Evolutionary conservation across 169 alveolate genomes (phyloP), one percentile per base, ranked within the genome.

Genomic region (Ichthyophthirius multifiliis): DNA sequence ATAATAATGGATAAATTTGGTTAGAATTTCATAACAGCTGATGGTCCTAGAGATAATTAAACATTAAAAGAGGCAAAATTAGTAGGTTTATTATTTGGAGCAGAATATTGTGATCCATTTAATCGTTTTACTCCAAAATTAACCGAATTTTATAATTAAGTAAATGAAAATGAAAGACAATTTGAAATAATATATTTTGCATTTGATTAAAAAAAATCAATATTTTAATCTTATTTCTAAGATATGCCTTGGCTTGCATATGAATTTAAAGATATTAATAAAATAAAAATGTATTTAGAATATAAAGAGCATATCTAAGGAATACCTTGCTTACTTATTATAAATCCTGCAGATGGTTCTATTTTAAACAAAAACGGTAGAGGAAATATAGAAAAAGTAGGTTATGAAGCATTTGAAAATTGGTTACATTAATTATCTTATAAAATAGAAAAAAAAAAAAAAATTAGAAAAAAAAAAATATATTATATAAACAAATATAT

Each of bases 1-100:
- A n/a, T n/a, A n/a, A n/a, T n/a, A n/a, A 55, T 55, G 71, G 71
- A 55, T 10, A 55, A 55, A 55, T 55, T 55, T 55, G 71, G 71
- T 6, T 34, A 34, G 2, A 55, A 34, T 0, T 55, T 55, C 10
- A 55, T 55, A 15, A 55, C 23, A 6, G 31, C 23, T 10, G 71
- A 55, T 55, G 71, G 71, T 7, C 71, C 23, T 55, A 55, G 43
- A 20, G 71, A 55, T 55, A 39, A 39, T 10, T 27, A 34, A 20
- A 18, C 31, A 10, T 55, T 55, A 27, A 55, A 55, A 10, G 71
- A 55, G 13, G 71, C 71, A 27, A 55, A 55, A 27, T 15, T 55
- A 55, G 71, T 55, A 55, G 71, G 71, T 10, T 55, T 55, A 23
- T 27, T 55, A 10, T 55, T 55, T 55, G 71, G 71, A 0, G 71